Percentiles rank a stretch among this genome's conserved stretches.
Evolutionary conservation across 768 basidiomycete genomes (phyloP).

Genomic region (Gloeophyllum trabeum): DNA sequence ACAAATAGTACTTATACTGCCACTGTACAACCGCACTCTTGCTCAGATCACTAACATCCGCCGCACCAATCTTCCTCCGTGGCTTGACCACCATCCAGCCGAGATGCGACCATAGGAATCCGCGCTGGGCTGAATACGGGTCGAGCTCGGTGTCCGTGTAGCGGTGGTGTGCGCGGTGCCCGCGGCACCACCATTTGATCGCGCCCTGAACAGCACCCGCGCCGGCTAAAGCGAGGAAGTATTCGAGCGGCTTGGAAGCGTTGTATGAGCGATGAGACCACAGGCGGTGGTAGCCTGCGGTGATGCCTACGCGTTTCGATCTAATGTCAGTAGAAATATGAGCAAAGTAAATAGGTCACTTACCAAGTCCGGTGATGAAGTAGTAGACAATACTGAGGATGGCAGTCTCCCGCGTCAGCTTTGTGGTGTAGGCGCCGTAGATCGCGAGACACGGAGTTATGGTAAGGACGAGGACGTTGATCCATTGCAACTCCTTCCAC

Average conservation of each 20-base stretch:
- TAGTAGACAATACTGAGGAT: slow-evolving; percentile 61
- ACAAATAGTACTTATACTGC: slow-evolving; percentile 39
- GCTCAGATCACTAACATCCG: slow-evolving; percentile 38
- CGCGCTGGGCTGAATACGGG: slow-evolving; percentile 42
- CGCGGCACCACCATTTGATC: slow-evolving; percentile 46
- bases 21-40: slow-evolving; percentile 34
- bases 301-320: slow-evolving; percentile 14
- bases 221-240: slow-evolving; percentile 31
- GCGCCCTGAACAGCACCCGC: slow-evolving; percentile 41
- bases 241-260: slow-evolving; percentile 33
- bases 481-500: slow-evolving; percentile 60
- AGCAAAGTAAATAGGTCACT: slow-evolving; percentile 10
- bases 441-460: slow-evolving; percentile 65
- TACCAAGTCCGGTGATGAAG: slow-evolving; percentile 75
- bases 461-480: slow-evolving; percentile 63
- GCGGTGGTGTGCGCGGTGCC: slow-evolving; percentile 42
- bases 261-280: slow-evolving; percentile 50
- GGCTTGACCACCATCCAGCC: slow-evolving; percentile 45
- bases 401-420: slow-evolving; percentile 62
- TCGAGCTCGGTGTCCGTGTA: slow-evolving; percentile 47
- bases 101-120: slow-evolving; percentile 36
- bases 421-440: slow-evolving; percentile 58
- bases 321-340: background rate
- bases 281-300: slow-evolving; percentile 39
- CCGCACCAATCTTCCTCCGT: slow-evolving; percentile 30